A percentile compares a stretch with the other conserved stretches of the same genome.
phyloP scores from a whole-genome alignment of 805 yeast species.

The Ogataea polymorpha region DNA sequence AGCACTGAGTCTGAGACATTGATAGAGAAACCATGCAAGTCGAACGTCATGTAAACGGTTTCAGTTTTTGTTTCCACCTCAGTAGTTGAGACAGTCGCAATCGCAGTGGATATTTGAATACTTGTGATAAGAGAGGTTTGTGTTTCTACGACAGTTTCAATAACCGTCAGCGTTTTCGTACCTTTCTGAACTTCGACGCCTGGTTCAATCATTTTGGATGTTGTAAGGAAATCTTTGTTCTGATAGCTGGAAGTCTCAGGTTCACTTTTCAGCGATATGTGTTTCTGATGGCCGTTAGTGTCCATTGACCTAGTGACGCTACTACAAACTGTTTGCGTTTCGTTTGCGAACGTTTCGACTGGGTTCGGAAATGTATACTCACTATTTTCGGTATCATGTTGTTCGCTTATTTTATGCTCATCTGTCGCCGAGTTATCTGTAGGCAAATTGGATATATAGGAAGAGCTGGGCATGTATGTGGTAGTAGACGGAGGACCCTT shows the following conservation, averaged over 20 bases:
- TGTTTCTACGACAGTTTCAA: constrained; percentile 10
- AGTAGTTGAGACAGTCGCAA: constrained; percentile 1
- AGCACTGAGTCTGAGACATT: too few species aligned
- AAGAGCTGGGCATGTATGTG: constrained; percentile 16
- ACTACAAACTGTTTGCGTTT: too few species aligned
- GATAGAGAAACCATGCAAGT: too few species aligned
- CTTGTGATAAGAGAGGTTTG: constrained; percentile 6
- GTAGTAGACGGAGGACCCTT: constrained; percentile 21
- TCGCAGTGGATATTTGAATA: constrained; percentile 7
- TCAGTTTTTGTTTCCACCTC: not conserved
- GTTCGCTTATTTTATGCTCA: too few species aligned
- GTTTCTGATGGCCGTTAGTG: not conserved
- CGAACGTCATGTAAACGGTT: not conserved
- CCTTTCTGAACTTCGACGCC: not conserved
- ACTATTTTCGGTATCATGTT: not conserved
- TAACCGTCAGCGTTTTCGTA: constrained; percentile 3
- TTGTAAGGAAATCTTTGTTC: too few species aligned
- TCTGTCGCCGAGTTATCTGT: not conserved
- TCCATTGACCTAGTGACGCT: not conserved
- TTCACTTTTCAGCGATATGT: too few species aligned
- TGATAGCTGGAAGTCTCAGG: too few species aligned
- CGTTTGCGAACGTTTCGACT: not conserved
- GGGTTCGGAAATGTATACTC: not conserved
- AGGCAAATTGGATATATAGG: not conserved
- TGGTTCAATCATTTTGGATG: not conserved